phyloP scores from a whole-genome alignment of 1,284 basidiomycete genomes.

The Amylostereum chailletii region DNA sequence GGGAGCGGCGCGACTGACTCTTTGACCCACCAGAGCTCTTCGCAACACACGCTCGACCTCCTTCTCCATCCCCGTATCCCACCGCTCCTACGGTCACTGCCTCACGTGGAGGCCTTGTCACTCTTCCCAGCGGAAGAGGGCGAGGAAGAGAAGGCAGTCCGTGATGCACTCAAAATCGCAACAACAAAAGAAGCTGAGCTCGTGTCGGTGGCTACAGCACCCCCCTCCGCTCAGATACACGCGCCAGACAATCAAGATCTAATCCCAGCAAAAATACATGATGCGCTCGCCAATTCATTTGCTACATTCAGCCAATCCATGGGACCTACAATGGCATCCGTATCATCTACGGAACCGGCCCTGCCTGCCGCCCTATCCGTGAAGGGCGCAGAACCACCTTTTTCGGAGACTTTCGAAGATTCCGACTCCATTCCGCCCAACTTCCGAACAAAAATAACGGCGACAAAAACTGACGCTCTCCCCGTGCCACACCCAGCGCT shows the following conservation, averaged over 20 bases:
- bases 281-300: no score
- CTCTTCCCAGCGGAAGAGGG: constrained; percentile 55
- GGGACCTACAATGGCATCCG: background rate
- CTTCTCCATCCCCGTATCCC: constrained; percentile 71
- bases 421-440: background rate
- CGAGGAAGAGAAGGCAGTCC: constrained; percentile 44
- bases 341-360: background rate
- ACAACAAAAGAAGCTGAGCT: background rate
- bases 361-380: background rate
- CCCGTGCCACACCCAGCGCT: constrained; percentile 2
- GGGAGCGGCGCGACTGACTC: background rate
- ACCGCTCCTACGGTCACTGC: constrained; percentile 60
- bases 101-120: constrained; percentile 51
- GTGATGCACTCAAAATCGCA: constrained; percentile 15
- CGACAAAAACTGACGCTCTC: background rate
- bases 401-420: background rate
- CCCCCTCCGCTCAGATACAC: background rate
- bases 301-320: no score
- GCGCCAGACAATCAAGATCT: background rate
- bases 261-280: background rate
- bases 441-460: background rate
- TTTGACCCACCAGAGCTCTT: background rate
- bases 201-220: background rate
- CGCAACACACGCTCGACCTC: constrained; percentile 44
- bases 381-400: background rate